Conservation (phyloP, 2,329 filamentous ascomycete genomes). For the Penicillium sp. region DNA sequence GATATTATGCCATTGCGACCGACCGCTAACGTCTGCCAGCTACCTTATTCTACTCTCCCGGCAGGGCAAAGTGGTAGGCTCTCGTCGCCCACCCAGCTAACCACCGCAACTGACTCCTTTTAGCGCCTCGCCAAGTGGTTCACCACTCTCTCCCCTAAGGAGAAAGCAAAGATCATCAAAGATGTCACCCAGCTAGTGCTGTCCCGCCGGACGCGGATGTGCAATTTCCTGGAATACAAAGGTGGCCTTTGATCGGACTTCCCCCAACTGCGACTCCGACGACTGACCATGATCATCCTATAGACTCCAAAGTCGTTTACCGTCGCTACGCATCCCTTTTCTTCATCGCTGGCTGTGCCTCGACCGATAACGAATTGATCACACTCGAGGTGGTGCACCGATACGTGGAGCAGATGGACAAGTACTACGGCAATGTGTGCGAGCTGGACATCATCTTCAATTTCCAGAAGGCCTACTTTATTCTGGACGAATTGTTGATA, state of each 20-base stretch:
- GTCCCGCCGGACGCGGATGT: conserved; percentile 95
- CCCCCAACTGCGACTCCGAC: no score
- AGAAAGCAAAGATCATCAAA: conserved; percentile 99
- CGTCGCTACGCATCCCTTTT: conserved; percentile 97
- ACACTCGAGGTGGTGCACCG: conserved; percentile 98
- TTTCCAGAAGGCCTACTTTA: conserved; percentile 99
- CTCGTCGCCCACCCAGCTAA: conserved; percentile 45
- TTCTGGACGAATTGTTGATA: conserved; percentile 91
- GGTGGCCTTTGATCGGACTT: conserved; percentile 54
- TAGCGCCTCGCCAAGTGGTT: conserved; percentile 99
- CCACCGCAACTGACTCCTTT: conserved; percentile 26
- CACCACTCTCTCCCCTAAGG: conserved; percentile 92
- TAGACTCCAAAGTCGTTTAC: conserved; percentile 98
- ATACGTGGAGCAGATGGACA: conserved; percentile 99
- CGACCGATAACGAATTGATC: conserved; percentile 97
- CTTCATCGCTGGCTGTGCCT: conserved; percentile 96
- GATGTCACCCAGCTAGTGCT: conserved; percentile 98
- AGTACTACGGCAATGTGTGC: conserved; percentile 99
- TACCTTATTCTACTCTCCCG: conserved; percentile 96
- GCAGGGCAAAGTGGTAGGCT: conserved; percentile 96
- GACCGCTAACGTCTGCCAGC: conserved; percentile 44
- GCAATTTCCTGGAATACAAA: conserved; percentile 99
- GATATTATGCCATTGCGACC: neutral
- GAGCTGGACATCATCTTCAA: conserved; percentile 99
- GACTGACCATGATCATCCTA: neutral